These are phyloP conservation scores for Naematelia aurantialba DNA, from an alignment of 768 basidiomycete genomes.

Conservation along the genomic window DNA sequence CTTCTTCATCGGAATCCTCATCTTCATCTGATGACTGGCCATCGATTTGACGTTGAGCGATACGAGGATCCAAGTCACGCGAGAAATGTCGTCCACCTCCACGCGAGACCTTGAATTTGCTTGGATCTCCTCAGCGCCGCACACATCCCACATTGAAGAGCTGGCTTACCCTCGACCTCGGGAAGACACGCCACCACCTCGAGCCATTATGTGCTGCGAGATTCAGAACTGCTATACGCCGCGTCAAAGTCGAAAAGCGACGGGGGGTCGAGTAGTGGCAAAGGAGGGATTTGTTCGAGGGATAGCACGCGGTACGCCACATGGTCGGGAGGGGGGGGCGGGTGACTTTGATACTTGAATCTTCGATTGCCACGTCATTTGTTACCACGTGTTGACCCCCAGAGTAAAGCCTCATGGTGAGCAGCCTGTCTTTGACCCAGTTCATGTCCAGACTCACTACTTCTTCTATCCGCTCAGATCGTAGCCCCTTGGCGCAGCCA, in stretches of 20 bases:
- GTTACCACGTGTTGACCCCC: no score
- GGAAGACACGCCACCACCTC: slow-evolving; percentile 41
- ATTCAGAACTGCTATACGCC: no score
- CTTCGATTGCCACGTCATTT: no score
- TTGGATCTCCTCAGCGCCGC: neutral
- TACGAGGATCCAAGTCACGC: slow-evolving; percentile 54
- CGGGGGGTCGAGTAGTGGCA: no score
- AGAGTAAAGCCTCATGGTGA: no score
- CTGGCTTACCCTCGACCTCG: slow-evolving; percentile 44
- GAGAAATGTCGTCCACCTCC: slow-evolving; percentile 80
- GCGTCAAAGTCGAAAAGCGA: no score
- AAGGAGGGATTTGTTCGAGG: no score
- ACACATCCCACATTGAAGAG: neutral
- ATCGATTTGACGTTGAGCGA: slow-evolving; percentile 15
- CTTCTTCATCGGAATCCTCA: slow-evolving; percentile 26
- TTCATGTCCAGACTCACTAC: neutral
- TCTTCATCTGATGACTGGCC: slow-evolving; percentile 36
- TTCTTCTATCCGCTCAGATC: neutral
- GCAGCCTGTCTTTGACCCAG: no score
- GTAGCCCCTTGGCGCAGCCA: neutral
- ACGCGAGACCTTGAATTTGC: slow-evolving; percentile 80
- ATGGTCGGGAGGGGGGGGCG: no score
- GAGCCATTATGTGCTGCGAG: slow-evolving; percentile 29
- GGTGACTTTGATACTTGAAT: no score
- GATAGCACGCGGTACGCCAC: no score